Base-by-base conservation (phyloP, 306 rosid species). In the Nissolia schottii region DNA sequence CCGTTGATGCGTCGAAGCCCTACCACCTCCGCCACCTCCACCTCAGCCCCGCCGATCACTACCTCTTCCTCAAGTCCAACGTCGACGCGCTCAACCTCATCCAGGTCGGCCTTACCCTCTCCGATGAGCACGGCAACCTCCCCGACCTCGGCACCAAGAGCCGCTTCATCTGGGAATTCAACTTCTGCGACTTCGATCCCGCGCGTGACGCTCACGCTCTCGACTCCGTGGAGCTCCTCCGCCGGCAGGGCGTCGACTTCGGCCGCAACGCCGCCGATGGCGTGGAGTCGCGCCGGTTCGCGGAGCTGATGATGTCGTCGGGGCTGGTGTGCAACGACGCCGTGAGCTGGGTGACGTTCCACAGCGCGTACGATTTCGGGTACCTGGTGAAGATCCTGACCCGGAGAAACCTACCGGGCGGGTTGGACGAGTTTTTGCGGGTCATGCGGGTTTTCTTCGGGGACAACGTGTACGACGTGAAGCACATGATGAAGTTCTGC, bases 51-150 rank as follows among this genome's bases (percentile, higher is more conserved):
- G 70, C 88, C 56, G 88, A 89, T 9, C 89, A 87, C 59, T 92
- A 92, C 75, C 31, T 18, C 4, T 1, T 84, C 31, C 66, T 92
- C 14, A 92, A 88, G 19, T 75, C 89, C 41, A 90, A 92, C 85
- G 98, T 92, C 2, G 98, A 92, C 72, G 88, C 81, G 1, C 84
- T 92, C 70, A 83, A 77, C 57, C 89, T 92, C 15, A 92, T 92
- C 77, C 95, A 90, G 66, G 74, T 92, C 1, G 96, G 98, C 0
- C 86, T 92, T 46, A 92, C 96, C 0, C 88, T 92, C 51, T 73
- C 96, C 35, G 96, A 92, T 55, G 40, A 71, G 48, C 0, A 71
- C 10, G 96, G 92, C 0, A 88, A 90, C 74, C 92, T 92, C 3
- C 98, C 98, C 0, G 80, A 78, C 2, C 87, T 89, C 28, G 91